These are phyloP conservation scores for Phytopythium cucurbitacearum DNA, from an alignment of 352 stramenopile species.

Conservation along the genomic window DNA sequence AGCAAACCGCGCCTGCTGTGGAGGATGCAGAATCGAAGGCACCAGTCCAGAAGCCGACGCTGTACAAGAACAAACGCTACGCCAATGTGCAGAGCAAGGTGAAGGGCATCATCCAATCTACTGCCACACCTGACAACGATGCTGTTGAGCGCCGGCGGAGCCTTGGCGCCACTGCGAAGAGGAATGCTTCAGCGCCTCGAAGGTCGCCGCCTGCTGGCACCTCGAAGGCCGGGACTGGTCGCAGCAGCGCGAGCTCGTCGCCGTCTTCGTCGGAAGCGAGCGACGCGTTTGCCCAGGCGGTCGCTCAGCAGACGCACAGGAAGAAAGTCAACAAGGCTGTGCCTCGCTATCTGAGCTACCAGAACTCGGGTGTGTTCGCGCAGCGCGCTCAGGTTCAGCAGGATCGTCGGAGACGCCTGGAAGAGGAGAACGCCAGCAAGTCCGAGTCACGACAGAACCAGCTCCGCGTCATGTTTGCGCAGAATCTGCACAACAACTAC, in stretches of 20 bases:
- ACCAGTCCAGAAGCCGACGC: background rate
- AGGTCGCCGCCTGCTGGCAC: conserved; percentile 18
- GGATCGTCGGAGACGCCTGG: conserved; percentile 62
- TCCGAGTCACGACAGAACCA: conserved; percentile 55
- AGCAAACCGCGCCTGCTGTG: background rate
- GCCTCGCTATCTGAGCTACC: conserved; percentile 66
- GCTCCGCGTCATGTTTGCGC: conserved; percentile 34
- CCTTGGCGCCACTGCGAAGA: conserved; percentile 19
- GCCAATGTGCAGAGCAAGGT: conserved; percentile 10
- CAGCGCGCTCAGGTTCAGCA: conserved; percentile 48
- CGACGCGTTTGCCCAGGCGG: conserved; percentile 20
- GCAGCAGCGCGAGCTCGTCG: conserved; percentile 15
- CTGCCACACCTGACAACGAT: conserved; percentile 28
- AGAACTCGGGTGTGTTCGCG: conserved; percentile 35
- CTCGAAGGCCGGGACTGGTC: conserved; percentile 10
- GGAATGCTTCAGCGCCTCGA: conserved; percentile 15
- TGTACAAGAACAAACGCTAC: conserved; percentile 8
- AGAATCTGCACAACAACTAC: conserved; percentile 46
- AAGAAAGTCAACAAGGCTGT: conserved; percentile 41
- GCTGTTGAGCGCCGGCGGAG: conserved; percentile 41
- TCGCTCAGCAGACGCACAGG: conserved; percentile 16
- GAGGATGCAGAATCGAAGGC: background rate
- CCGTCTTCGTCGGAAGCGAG: conserved; percentile 22
- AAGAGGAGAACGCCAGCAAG: conserved; percentile 52
- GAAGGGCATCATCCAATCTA: conserved; percentile 1